These are phyloP conservation scores for Pythium scleroteichum DNA, from an alignment of 352 stramenopile genomes.

Conservation along the genomic window DNA sequence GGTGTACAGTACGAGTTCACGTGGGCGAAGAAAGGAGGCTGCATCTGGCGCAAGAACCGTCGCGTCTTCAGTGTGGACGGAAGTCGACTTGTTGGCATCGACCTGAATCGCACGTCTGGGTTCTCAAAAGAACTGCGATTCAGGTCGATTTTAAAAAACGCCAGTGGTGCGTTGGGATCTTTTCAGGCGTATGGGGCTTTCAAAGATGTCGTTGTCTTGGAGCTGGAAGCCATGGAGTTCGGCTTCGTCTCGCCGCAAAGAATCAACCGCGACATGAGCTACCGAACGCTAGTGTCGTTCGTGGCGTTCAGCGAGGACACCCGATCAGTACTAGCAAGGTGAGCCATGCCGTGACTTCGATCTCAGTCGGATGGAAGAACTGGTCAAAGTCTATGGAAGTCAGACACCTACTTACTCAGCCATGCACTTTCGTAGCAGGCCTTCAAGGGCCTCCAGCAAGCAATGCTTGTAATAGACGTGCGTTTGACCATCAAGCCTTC, in stretches of 20 bases:
- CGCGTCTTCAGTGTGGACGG: conserved; percentile 7
- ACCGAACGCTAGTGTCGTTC: conserved; percentile 24
- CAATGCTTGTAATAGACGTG: no score
- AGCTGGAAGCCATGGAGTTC: conserved; percentile 19
- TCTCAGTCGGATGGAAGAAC: no score
- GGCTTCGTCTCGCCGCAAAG: conserved; percentile 24
- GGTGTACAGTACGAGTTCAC: conserved; percentile 32
- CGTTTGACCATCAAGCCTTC: no score
- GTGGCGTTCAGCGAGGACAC: conserved; percentile 25
- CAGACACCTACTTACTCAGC: no score
- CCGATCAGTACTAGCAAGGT: conserved; percentile 6
- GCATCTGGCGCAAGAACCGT: conserved; percentile 39
- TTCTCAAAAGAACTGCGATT: no score
- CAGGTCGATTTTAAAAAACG: no score
- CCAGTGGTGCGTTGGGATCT: no score
- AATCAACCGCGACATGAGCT: conserved; percentile 23
- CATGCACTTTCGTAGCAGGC: no score
- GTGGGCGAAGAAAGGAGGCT: conserved; percentile 23
- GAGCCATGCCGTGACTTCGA: no score
- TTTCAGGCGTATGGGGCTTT: conserved; percentile 30
- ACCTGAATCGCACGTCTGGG: conserved; percentile 40
- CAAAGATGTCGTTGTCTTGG: conserved; percentile 23
- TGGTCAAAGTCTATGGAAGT: no score
- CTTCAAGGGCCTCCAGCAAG: no score
- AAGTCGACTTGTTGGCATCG: conserved; percentile 21